Conservation (phyloP, 2,329 filamentous ascomycete genomes). For the Huntiella bhutanensis region DNA sequence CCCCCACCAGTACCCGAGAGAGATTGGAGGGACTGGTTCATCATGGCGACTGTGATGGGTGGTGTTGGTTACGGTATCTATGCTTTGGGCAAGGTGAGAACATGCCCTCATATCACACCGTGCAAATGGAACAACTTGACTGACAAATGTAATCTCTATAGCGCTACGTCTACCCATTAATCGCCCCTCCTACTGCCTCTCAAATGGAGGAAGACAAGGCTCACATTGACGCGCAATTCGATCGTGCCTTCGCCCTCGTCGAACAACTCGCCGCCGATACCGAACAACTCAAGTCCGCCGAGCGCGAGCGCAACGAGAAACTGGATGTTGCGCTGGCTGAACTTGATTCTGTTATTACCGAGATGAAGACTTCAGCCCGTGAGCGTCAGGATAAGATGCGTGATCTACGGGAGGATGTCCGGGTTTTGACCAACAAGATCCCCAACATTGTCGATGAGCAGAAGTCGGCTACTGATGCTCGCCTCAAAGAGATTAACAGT, state of each 20-base stretch:
- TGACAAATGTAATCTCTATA: constrained; percentile 19
- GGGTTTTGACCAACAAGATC: constrained; percentile 62
- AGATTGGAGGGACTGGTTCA: constrained; percentile 98
- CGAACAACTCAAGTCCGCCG: constrained; percentile 65
- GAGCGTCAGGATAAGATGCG: constrained; percentile 76
- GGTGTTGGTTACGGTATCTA: constrained; percentile 82
- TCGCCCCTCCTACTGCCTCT: constrained; percentile 82
- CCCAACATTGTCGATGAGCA: constrained; percentile 78
- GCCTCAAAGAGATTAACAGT: constrained; percentile 65
- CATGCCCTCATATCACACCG: too few relatives aligned
- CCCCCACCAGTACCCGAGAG: constrained; percentile 48
- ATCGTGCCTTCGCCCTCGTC: constrained; percentile 74
- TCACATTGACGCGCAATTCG: constrained; percentile 80
- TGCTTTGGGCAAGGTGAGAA: constrained; percentile 58
- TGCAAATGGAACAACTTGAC: background rate
- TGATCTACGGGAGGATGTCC: constrained; percentile 70
- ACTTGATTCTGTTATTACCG: constrained; percentile 63
- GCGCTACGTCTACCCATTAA: constrained; percentile 80
- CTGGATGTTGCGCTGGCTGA: constrained; percentile 67
- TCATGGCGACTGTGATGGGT: constrained; percentile 91
- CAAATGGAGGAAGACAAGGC: constrained; percentile 90
- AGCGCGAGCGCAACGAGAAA: constrained; percentile 65
- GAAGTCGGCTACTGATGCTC: constrained; percentile 62
- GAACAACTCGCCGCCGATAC: constrained; percentile 89
- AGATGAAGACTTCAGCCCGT: constrained; percentile 64